Percentiles rank a stretch among this genome's conserved stretches.
These are phyloP conservation scores for Ophiocordyceps camponoti-leonardi DNA, from an alignment of 2,329 filamentous ascomycete species.

Conservation along the genomic window DNA sequence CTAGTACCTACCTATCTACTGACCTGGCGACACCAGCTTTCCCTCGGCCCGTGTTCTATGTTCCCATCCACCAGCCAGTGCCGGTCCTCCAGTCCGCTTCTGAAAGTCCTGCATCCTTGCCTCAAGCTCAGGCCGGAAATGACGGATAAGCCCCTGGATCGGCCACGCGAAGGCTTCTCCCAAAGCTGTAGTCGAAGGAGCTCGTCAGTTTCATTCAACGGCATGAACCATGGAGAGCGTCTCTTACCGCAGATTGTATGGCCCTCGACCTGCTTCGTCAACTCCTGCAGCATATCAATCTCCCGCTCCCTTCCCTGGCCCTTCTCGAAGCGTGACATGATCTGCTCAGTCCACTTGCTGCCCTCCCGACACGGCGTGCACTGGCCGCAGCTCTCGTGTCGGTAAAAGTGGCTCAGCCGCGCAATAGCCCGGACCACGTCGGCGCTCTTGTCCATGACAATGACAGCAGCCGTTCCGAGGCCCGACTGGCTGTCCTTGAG, in stretches of 20 bases:
- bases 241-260: slow-evolving; percentile 91
- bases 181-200: slow-evolving; percentile 36
- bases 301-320: slow-evolving; percentile 77
- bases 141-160: slow-evolving; percentile 91
- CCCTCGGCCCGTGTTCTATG: slow-evolving; percentile 61
- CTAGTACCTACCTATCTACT: slow-evolving; percentile 33
- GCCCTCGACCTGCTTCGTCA: slow-evolving; percentile 98
- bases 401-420: slow-evolving; percentile 89
- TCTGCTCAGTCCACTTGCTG: slow-evolving; percentile 97
- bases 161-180: slow-evolving; percentile 98
- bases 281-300: slow-evolving; percentile 98
- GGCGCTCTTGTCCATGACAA: slow-evolving; percentile 97
- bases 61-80: slow-evolving; percentile 77
- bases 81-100: slow-evolving; percentile 50
- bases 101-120: slow-evolving; percentile 73
- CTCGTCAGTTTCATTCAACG: background rate
- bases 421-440: slow-evolving; percentile 91
- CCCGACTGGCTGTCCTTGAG: slow-evolving; percentile 96
- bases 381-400: slow-evolving; percentile 95
- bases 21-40: slow-evolving; percentile 73
- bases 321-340: slow-evolving; percentile 92
- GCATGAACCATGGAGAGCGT: background rate
- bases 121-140: slow-evolving; percentile 94
- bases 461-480: slow-evolving; percentile 91
- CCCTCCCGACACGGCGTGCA: slow-evolving; percentile 99